A percentile compares a stretch with the other conserved stretches of the same genome.
Evolutionary conservation across 2,329 filamentous ascomycete genomes (phyloP).

Genomic region (Acarospora socialis): DNA sequence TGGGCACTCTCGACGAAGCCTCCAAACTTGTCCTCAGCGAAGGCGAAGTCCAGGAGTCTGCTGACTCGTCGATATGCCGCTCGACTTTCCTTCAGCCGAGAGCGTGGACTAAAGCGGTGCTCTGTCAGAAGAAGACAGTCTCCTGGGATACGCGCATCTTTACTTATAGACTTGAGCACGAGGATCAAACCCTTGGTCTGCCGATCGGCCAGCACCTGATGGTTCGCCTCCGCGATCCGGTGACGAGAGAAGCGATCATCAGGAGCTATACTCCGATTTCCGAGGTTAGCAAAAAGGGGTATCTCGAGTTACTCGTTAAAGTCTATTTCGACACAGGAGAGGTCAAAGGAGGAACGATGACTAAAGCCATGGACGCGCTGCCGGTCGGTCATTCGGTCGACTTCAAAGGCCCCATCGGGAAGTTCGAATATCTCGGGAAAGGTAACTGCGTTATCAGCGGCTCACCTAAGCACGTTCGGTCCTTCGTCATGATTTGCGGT

Average conservation of each 20-base stretch:
- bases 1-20: conserved; percentile 57
- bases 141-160: conserved; percentile 73
- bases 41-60: conserved; percentile 25
- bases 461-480: conserved; percentile 41
- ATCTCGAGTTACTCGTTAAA: conserved; percentile 65
- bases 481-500: conserved; percentile 75
- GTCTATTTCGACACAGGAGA: conserved; percentile 53
- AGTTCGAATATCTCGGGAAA: conserved; percentile 62
- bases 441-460: conserved; percentile 51
- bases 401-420: conserved; percentile 78
- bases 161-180: conserved; percentile 61
- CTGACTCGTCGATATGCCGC: conserved; percentile 29
- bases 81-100: conserved; percentile 57
- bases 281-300: conserved; percentile 44
- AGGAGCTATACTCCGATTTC: conserved; percentile 80
- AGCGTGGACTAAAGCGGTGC: conserved; percentile 56
- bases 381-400: conserved; percentile 61
- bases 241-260: conserved; percentile 57
- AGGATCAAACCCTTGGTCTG: conserved; percentile 55
- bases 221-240: conserved; percentile 63
- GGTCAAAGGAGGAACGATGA: conserved; percentile 63
- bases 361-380: conserved; percentile 58
- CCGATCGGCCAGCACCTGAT: conserved; percentile 79
- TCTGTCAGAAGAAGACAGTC: conserved; percentile 53
- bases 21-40: conserved; percentile 41